These are phyloP conservation scores for Phytophthora crassamura DNA, from an alignment of 352 stramenopile genomes.

Conservation along the genomic window DNA sequence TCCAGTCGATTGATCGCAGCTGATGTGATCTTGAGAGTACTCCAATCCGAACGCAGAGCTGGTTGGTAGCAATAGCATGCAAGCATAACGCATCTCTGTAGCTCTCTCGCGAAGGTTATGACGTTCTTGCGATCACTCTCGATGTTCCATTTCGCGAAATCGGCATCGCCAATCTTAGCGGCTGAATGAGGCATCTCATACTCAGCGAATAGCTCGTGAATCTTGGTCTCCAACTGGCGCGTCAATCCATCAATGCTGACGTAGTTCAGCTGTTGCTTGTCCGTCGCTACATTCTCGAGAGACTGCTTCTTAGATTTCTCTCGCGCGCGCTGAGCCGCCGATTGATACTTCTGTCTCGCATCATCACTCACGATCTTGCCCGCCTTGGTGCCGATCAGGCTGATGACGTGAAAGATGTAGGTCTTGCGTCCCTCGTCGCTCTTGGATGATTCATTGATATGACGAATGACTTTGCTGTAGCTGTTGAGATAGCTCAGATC, in stretches of 20 bases:
- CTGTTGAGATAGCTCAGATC: background rate
- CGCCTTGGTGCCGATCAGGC: background rate
- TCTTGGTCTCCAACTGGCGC: too few species aligned
- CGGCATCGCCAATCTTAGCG: background rate
- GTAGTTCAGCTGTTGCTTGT: too few species aligned
- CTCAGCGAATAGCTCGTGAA: background rate
- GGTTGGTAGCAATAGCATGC: background rate
- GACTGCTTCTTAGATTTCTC: background rate
- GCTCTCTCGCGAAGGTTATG: background rate
- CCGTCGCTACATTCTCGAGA: too few species aligned
- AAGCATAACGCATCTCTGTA: background rate
- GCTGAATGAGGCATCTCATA: background rate
- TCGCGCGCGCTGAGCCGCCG: background rate
- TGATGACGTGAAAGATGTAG: constrained; percentile 1
- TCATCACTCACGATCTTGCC: background rate
- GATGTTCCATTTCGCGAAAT: background rate
- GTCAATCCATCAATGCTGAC: too few species aligned
- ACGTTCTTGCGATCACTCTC: constrained; percentile 4
- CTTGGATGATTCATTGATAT: background rate
- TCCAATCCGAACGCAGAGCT: background rate
- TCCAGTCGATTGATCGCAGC: background rate
- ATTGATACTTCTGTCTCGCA: background rate
- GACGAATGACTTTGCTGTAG: background rate
- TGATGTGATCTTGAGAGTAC: background rate
- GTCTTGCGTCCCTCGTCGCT: background rate